Evolutionary conservation across 192 early-diverging fungal genomes (phyloP), one percentile per base, ranked within the genome.

Genomic region (Physocladia obscura): DNA sequence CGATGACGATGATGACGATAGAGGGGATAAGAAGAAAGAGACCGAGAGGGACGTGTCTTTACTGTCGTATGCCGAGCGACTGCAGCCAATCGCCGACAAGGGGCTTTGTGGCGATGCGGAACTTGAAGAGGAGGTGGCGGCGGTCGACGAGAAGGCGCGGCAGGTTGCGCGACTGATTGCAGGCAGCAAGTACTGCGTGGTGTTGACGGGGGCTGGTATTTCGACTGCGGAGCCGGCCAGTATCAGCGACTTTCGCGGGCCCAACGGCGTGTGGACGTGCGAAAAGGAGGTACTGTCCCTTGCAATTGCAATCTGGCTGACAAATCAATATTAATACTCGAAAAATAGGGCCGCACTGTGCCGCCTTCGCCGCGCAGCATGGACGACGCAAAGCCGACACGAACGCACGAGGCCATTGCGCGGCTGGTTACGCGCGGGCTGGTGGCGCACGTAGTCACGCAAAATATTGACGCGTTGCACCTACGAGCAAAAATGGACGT

Each of bases 191-290:
- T n/a, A 44, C 40, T 44, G 40, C n/a, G n/a, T 44, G 8, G 35
- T 65, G 4, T 49, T 50, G n/a, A 65, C 62, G 22, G 62, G 62
- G 2, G 62, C 62, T 5, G 62, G 62, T 8, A 65, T 65, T 24
- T 50, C 38, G 4, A 44, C 22, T 35, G 3, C 60, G 36, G 44
- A 21, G 26, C 6, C 22, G 21, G 36, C 60, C 6, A 49, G 62
- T 31, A 40, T 65, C 26, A 40, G 47, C 2, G 62, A 65, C 62
- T 65, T 65, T 32, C 62, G 62, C 19, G 62, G 62, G 19, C 62
- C 62, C 4, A 65, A 65, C 49, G 62, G 62, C 31, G 62, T 61
- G 13, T 61, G 59, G 59, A 61, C 59, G 24, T 30, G 59, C 15
- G 37, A 61, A 44, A 4, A 4, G 17, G 3, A 40, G 19, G 49